Percentiles rank a stretch among this genome's conserved stretches.
phyloP scores from a whole-genome alignment of 129 eudicot genomes.

The Tagetes erecta region DNA sequence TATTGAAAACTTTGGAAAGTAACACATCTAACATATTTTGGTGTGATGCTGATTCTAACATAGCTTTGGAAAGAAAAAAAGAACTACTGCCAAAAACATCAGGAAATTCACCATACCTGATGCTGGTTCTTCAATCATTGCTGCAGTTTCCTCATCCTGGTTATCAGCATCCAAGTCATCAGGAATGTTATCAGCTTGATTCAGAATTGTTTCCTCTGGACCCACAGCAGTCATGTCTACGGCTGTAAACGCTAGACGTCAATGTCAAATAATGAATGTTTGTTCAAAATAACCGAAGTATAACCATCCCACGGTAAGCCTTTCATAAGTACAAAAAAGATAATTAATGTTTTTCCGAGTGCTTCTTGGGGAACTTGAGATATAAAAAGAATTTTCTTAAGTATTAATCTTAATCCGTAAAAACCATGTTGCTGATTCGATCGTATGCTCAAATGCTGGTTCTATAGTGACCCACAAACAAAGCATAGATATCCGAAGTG shows the following conservation, averaged over 20 bases:
- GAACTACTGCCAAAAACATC: not conserved
- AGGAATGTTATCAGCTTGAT: constrained; percentile 67
- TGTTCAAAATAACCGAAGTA: constrained; percentile 1
- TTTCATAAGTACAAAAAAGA: not conserved
- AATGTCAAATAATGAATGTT: constrained; percentile 20
- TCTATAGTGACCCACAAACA: not conserved
- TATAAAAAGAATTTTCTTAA: not conserved
- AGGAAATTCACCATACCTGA: constrained; percentile 50
- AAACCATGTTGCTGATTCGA: not conserved
- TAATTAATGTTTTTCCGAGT: not conserved
- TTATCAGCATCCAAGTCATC: constrained; percentile 65
- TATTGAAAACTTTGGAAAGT: not conserved
- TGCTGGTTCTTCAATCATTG: constrained; percentile 68
- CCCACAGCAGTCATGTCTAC: constrained; percentile 61
- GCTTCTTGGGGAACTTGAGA: not conserved
- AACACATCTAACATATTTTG: constrained; percentile 7
- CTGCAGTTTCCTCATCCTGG: constrained; percentile 75
- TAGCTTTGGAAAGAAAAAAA: not conserved
- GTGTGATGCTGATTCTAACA: constrained; percentile 6
- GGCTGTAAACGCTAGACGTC: constrained; percentile 50
- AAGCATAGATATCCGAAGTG: not conserved
- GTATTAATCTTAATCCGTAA: not conserved
- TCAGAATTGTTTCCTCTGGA: constrained; percentile 78
- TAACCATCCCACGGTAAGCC: constrained; percentile 14
- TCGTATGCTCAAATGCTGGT: constrained; percentile 3